Base-by-base conservation (phyloP, 2,329 filamentous ascomycete species). In the Colletotrichum abscissum region DNA sequence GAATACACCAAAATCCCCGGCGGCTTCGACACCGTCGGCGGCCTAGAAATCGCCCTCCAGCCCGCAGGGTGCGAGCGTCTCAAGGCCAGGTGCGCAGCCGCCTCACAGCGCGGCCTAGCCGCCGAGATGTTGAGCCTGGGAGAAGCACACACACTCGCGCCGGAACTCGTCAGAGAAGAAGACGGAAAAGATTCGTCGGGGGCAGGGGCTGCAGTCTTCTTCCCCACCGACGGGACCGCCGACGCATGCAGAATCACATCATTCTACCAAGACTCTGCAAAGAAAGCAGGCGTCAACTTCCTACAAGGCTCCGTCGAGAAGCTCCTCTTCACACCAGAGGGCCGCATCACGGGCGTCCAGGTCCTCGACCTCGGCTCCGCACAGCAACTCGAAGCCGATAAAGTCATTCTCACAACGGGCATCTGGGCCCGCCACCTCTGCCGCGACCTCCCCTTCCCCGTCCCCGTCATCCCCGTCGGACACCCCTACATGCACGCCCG, bases 1-100 rank as follows among this genome's bases (percentile, higher is more conserved):
- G 67, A 70, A n/a, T 70, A 70, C 28, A 26, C 8, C 24, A 66
- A 70, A 30, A 66, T 70, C 35, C 67, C 67, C 12, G 67, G 62
- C 1, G 60, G 67, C 1, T 70, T 70, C 22, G 55, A 59, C 19
- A n/a, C 60, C 9, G 67, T 70, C 19, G 67, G 67, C 30, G 62
- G 67, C 3, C 26, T 70, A n/a, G 67, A 70, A 22, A 12, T 70
- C 7, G 62, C 62, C 52, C 24, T 65, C 38, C 35, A 49, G n/a
- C 14, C 19, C 14, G 52, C 35, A 1, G 67, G 67, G 0, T 24
- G 58, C 6, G 60, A 59, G 8, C 54, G 67, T 1, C 38, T 70
- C n/a, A 35, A 24, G 6, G 28, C 54, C 6, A 46, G 67, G 14
- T 57, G 54, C 26, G 42, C 28, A 19, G 28, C n/a, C 30, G 67